Percentiles rank a stretch among this genome's conserved stretches.
Conservation (phyloP, 2,329 filamentous ascomycete genomes). For the Didymella keratinophila region DNA sequence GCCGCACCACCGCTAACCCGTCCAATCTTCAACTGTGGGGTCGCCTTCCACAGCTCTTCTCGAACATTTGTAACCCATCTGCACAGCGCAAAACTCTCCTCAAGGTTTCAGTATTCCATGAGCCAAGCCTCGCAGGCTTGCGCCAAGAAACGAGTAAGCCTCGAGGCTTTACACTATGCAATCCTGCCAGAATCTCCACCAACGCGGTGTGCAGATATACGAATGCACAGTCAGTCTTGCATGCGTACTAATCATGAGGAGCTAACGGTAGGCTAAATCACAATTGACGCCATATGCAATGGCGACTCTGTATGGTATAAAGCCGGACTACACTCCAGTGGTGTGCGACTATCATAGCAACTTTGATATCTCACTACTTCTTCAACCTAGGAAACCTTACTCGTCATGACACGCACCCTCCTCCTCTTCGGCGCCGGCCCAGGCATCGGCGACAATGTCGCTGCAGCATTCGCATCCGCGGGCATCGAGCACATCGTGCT, state of each 20-base stretch:
- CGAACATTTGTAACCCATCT: constrained; percentile 4
- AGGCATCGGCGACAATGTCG: constrained; percentile 57
- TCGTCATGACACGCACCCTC: constrained; percentile 36
- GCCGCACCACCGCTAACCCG: constrained; percentile 13
- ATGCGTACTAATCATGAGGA: not conserved
- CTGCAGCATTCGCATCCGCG: constrained; percentile 53
- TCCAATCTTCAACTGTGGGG: not conserved
- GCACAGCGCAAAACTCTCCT: not conserved
- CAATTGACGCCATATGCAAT: constrained; percentile 1
- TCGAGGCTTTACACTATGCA: not conserved
- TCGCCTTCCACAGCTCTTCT: not conserved
- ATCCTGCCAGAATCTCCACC: not conserved
- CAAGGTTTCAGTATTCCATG: no score
- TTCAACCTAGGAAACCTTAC: no score
- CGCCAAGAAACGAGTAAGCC: not conserved
- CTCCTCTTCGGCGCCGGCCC: constrained; percentile 59
- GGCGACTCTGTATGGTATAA: not conserved
- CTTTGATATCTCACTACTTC: not conserved
- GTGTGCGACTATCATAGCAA: not conserved
- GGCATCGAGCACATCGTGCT: constrained; percentile 59
- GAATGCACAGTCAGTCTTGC: constrained; percentile 1
- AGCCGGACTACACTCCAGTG: not conserved
- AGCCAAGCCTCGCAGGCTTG: not conserved
- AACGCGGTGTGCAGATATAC: not conserved
- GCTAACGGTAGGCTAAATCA: not conserved